phyloP scores from a whole-genome alignment of 1,139 yeast genomes.

The Saccharomycopsis hybrid region DNA sequence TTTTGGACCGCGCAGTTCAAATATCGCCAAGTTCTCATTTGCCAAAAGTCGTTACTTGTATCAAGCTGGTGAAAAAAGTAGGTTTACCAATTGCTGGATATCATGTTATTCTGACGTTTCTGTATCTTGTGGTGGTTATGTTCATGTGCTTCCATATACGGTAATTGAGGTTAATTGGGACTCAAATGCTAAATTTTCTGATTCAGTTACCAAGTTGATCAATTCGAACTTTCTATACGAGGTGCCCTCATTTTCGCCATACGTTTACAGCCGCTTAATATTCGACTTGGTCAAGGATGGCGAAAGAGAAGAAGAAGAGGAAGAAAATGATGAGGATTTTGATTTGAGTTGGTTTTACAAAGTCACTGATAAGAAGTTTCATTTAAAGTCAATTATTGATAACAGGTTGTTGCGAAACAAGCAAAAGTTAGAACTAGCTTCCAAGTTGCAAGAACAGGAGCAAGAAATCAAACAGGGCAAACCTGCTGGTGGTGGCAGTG shows the following conservation, averaged over 20 bases:
- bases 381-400: slow-evolving; percentile 14
- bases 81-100: slow-evolving; percentile 2
- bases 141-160: slow-evolving; percentile 4
- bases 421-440: slow-evolving; percentile 11
- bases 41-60: background rate
- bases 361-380: slow-evolving; percentile 11
- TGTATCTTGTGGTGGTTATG: too few species aligned
- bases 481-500: too few species aligned
- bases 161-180: slow-evolving; percentile 11
- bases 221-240: slow-evolving; percentile 17
- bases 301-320: background rate
- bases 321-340: too few species aligned
- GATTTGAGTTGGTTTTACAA: slow-evolving; percentile 18
- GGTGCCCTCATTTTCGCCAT: slow-evolving; percentile 4
- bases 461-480: background rate
- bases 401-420: slow-evolving; percentile 9
- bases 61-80: too few species aligned
- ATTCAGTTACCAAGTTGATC: background rate
- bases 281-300: background rate
- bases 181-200: slow-evolving; percentile 2
- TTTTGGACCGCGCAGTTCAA: background rate
- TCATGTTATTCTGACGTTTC: slow-evolving; percentile 2
- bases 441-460: slow-evolving; percentile 10
- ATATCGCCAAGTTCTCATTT: background rate
- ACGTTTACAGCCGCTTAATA: background rate